Percentiles rank a stretch among this genome's conserved stretches.
Conservation (phyloP, 495 filamentous ascomycete species). For the Penicillium crystallinum region DNA sequence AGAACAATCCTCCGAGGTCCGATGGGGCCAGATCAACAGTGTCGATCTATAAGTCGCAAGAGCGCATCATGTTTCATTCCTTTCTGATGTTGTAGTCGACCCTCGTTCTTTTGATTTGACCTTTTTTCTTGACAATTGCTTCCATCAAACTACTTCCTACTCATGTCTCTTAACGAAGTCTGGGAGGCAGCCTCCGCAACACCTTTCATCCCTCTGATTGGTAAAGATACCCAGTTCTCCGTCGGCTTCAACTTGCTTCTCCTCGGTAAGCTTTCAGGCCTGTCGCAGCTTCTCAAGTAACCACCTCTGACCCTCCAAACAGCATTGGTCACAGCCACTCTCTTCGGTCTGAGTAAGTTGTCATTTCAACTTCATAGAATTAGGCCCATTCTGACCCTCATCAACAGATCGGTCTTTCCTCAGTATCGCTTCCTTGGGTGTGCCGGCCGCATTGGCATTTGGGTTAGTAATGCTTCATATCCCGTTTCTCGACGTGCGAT, state of each 20-base stretch:
- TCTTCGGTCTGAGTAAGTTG: constrained; percentile 77
- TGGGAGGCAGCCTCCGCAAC: constrained; percentile 83
- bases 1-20: background rate
- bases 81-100: background rate
- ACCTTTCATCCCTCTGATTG: constrained; percentile 74
- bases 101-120: background rate
- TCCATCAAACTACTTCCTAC: constrained; percentile 3
- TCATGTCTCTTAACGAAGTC: constrained; percentile 72
- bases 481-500: background rate
- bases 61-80: background rate
- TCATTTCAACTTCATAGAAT: background rate
- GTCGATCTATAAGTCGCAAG: constrained; percentile 2
- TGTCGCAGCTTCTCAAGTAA: background rate
- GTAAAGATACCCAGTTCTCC: constrained; percentile 78
- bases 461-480: constrained; percentile 57
- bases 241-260: constrained; percentile 75
- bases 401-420: constrained; percentile 74
- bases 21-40: constrained; percentile 4
- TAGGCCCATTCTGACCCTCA: constrained; percentile 8
- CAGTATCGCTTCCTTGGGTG: constrained; percentile 69
- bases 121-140: background rate
- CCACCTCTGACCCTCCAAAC: constrained; percentile 15
- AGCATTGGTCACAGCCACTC: constrained; percentile 59
- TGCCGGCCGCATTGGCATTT: constrained; percentile 83
- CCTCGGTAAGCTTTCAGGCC: constrained; percentile 44